Evolutionary conservation across 805 yeast species (phyloP).

Genomic region (Candida golubevii): DNA sequence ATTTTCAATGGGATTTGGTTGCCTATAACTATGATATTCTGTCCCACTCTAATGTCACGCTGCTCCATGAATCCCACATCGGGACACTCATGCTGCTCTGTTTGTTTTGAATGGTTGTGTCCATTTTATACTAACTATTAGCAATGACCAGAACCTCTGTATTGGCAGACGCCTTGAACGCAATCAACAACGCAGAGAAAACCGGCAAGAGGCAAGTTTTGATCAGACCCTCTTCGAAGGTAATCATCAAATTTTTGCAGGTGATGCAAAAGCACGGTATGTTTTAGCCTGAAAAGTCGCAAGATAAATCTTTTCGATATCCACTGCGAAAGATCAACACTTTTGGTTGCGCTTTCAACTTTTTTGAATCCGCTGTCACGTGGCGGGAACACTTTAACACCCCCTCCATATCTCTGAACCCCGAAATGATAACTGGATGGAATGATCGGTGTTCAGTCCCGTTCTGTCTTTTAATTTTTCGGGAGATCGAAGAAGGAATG

Average conservation of each 20-base stretch:
- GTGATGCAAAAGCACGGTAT: constrained; percentile 32
- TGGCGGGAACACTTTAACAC: too few species aligned
- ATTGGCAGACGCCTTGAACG: constrained; percentile 34
- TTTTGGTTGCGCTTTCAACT: too few species aligned
- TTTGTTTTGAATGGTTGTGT: constrained; percentile 18
- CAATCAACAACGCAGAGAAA: constrained; percentile 35
- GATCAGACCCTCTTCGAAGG: constrained; percentile 35
- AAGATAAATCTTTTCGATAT: not conserved
- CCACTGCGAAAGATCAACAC: too few species aligned
- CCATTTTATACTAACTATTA: constrained; percentile 14
- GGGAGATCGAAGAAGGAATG: constrained; percentile 69
- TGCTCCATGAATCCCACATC: constrained; percentile 19
- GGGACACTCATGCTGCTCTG: constrained; percentile 23
- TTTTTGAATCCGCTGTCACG: not conserved
- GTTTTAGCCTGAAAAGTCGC: not conserved
- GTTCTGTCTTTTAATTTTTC: constrained; percentile 96
- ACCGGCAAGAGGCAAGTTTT: constrained; percentile 35
- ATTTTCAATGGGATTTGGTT: too few species aligned
- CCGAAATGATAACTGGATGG: constrained; percentile 99
- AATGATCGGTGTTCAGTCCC: constrained; percentile 82
- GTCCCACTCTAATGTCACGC: not conserved
- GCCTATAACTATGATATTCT: too few species aligned
- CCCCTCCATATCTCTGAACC: constrained; percentile 11
- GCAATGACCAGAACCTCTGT: constrained; percentile 34
- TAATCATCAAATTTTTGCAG: constrained; percentile 29